Conservation (phyloP, 2,329 filamentous ascomycete species). For the Davidsoniella neocaledoniae region DNA sequence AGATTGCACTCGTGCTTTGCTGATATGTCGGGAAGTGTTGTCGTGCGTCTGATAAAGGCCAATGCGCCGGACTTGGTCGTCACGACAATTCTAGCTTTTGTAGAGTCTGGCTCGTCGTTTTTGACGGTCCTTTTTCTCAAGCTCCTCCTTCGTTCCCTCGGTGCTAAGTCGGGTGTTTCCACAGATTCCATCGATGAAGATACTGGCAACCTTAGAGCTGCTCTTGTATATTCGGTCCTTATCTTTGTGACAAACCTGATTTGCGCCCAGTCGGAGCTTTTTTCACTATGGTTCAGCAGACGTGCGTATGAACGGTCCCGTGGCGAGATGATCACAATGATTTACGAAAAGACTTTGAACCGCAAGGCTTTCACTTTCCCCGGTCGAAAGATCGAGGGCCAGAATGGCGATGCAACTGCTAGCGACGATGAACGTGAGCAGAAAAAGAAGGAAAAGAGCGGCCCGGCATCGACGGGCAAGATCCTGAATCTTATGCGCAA, state of each 20-base stretch:
- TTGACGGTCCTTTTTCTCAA: conserved; percentile 55
- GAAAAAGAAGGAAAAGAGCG: conserved; percentile 1
- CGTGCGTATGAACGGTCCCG: conserved; percentile 69
- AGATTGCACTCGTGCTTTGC: conserved; percentile 60
- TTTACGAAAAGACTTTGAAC: conserved; percentile 61
- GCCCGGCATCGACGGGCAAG: conserved; percentile 61
- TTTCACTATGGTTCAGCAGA: conserved; percentile 67
- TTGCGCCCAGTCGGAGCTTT: conserved; percentile 47
- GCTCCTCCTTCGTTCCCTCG: conserved; percentile 33
- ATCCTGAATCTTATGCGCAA: conserved; percentile 75
- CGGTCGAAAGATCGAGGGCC: conserved; percentile 16
- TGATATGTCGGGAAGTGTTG: conserved; percentile 53
- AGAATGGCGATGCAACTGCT: conserved; percentile 12
- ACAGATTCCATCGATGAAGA: background rate
- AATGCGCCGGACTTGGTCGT: conserved; percentile 68
- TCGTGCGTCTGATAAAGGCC: conserved; percentile 50
- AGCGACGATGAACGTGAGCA: conserved; percentile 8
- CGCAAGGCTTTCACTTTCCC: conserved; percentile 38
- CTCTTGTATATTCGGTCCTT: conserved; percentile 39
- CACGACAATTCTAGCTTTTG: conserved; percentile 43
- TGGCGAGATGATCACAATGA: conserved; percentile 70
- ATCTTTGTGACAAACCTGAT: conserved; percentile 44
- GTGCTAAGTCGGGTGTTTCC: background rate
- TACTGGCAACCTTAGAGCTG: background rate
- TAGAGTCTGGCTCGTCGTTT: conserved; percentile 40